These are phyloP conservation scores for Fragaria nilgerrensis DNA, from an alignment of 306 rosid genomes.

Conservation along the genomic window DNA sequence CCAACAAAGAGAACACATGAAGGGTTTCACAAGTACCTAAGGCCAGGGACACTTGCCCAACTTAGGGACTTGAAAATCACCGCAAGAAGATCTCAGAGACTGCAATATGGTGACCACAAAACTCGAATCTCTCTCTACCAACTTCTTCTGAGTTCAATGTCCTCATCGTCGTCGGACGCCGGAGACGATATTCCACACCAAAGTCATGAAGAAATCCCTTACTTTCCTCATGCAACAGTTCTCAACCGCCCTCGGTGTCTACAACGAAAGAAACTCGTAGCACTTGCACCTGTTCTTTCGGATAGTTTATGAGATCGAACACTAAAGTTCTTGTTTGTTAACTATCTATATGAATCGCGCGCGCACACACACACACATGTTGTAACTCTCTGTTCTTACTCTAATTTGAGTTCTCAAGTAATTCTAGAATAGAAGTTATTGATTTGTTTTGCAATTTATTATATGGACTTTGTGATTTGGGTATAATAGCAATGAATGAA, in stretches of 20 bases:
- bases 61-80: constrained; percentile 20
- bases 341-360: not conserved
- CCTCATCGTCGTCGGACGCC: not conserved
- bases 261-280: constrained; percentile 33
- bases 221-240: constrained; percentile 4
- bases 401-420: not conserved
- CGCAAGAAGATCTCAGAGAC: not conserved
- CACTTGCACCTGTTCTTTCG: constrained; percentile 24
- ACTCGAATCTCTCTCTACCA: constrained; percentile 6
- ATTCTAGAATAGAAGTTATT: not conserved
- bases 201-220: constrained; percentile 19
- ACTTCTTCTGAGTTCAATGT: not conserved
- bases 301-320: not conserved
- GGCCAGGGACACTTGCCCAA: constrained; percentile 20
- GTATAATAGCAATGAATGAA: not conserved
- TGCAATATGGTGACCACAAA: not conserved
- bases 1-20: not conserved
- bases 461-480: not conserved
- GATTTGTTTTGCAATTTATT: not conserved
- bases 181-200: not conserved
- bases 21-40: constrained; percentile 25
- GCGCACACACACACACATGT: not conserved
- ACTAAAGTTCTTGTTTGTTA: not conserved
- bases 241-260: constrained; percentile 26
- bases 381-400: not conserved